Evolutionary conservation across 768 basidiomycete species (phyloP).

Genomic region (Dacryopinax spathularia): DNA sequence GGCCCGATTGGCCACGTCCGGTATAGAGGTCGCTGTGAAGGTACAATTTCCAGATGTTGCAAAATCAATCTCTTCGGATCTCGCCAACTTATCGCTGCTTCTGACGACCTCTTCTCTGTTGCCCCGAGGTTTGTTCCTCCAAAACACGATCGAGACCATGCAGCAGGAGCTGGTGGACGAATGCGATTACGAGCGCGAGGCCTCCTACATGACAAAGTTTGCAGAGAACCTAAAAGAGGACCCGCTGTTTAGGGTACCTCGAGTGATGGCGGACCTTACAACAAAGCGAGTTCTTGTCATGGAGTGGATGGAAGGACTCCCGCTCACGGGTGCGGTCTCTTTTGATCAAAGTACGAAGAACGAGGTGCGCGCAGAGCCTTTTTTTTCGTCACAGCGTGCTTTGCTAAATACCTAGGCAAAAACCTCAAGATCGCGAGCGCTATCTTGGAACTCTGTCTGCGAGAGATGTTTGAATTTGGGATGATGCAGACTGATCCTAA

Average conservation of each 20-base stretch:
- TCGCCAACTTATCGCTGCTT: slow-evolving; percentile 71
- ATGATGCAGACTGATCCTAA: slow-evolving; percentile 99
- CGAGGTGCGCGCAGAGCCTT: slow-evolving; percentile 49
- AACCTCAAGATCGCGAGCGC: slow-evolving; percentile 57
- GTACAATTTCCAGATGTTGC: slow-evolving; percentile 91
- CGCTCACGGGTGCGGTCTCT: slow-evolving; percentile 54
- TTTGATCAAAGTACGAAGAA: slow-evolving; percentile 54
- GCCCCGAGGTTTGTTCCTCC: slow-evolving; percentile 80
- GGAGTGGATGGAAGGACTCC: slow-evolving; percentile 66
- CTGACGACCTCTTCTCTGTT: slow-evolving; percentile 67
- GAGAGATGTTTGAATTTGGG: slow-evolving; percentile 79
- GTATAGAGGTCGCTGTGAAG: slow-evolving; percentile 38
- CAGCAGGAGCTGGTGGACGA: slow-evolving; percentile 81
- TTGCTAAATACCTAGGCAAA: neutral
- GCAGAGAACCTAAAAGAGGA: slow-evolving; percentile 30
- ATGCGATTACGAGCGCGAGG: slow-evolving; percentile 81
- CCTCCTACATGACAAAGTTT: slow-evolving; percentile 51
- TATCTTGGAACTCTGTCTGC: slow-evolving; percentile 73
- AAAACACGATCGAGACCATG: slow-evolving; percentile 82
- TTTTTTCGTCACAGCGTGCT: neutral
- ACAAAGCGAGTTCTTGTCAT: slow-evolving; percentile 78
- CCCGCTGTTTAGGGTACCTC: slow-evolving; percentile 64
- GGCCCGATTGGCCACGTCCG: slow-evolving; percentile 42
- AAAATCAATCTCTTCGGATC: slow-evolving; percentile 72
- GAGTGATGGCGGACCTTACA: slow-evolving; percentile 64